phyloP scores from a whole-genome alignment of 768 basidiomycete genomes.

The Antrodiella citrinella region DNA sequence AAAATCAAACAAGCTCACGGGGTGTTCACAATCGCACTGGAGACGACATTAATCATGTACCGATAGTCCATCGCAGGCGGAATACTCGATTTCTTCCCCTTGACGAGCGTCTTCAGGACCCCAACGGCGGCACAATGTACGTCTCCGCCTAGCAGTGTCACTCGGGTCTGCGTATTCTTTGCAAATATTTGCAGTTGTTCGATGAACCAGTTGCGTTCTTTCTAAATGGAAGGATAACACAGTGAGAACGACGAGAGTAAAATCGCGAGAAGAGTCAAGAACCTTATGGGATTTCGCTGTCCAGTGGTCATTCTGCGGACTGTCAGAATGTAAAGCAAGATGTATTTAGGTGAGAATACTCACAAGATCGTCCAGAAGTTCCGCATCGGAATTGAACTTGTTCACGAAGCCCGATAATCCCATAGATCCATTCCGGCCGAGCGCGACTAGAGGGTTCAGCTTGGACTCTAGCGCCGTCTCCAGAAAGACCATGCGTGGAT shows the following conservation, averaged over 20 bases:
- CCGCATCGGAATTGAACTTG: slow-evolving; percentile 88
- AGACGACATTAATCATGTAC: slow-evolving; percentile 87
- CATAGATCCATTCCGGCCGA: slow-evolving; percentile 60
- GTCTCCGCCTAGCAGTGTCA: slow-evolving; percentile 88
- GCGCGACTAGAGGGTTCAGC: slow-evolving; percentile 73
- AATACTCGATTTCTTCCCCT: slow-evolving; percentile 38
- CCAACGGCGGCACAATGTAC: slow-evolving; percentile 90
- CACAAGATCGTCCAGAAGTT: slow-evolving; percentile 88
- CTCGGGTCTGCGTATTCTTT: slow-evolving; percentile 48
- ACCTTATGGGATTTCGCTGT: slow-evolving; percentile 77
- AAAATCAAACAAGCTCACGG: slow-evolving; percentile 46
- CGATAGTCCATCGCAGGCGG: slow-evolving; percentile 58
- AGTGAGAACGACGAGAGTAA: not conserved
- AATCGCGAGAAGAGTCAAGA: slow-evolving; percentile 3
- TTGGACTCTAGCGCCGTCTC: slow-evolving; percentile 73
- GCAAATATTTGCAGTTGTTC: slow-evolving; percentile 73
- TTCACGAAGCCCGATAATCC: slow-evolving; percentile 78
- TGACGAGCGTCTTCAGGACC: slow-evolving; percentile 58
- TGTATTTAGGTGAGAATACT: slow-evolving; percentile 12
- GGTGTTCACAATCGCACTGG: slow-evolving; percentile 96
- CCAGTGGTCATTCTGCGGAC: slow-evolving; percentile 80
- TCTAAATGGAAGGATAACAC: slow-evolving; percentile 33
- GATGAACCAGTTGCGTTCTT: slow-evolving; percentile 87
- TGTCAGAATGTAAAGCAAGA: not conserved
- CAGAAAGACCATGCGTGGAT: slow-evolving; percentile 89